These are phyloP conservation scores for Diaporthe sp. DNA, from an alignment of 2,329 filamentous ascomycete species.

Conservation along the genomic window DNA sequence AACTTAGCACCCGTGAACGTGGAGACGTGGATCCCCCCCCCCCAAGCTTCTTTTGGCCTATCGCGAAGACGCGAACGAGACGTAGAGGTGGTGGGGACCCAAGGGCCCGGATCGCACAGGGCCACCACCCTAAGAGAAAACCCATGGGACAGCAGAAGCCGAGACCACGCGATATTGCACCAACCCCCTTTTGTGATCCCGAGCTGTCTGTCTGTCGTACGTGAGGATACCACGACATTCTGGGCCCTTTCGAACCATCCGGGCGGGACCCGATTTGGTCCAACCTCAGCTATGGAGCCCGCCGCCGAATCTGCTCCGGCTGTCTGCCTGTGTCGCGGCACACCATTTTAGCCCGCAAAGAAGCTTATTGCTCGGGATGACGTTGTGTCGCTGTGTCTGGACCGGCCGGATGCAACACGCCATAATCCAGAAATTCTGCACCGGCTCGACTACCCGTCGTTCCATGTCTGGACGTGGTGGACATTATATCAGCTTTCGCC, in stretches of 20 bases:
- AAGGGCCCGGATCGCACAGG: slow-evolving; percentile 1
- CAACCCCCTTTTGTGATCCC: slow-evolving; percentile 14
- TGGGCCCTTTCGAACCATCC: background rate
- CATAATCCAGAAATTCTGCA: slow-evolving; percentile 23
- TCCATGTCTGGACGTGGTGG: background rate
- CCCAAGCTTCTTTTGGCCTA: slow-evolving; percentile 8
- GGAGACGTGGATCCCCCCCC: slow-evolving; percentile 11
- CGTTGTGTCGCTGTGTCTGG: slow-evolving; percentile 12
- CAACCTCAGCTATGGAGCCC: background rate
- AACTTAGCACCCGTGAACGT: slow-evolving; percentile 24
- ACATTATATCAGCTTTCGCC: background rate
- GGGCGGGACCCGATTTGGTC: slow-evolving; percentile 11
- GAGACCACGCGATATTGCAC: slow-evolving; percentile 13
- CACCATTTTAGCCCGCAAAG: slow-evolving; percentile 23
- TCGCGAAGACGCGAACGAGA: background rate
- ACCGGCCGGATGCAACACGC: slow-evolving; percentile 19
- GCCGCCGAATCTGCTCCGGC: slow-evolving; percentile 2
- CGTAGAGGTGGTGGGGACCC: background rate
- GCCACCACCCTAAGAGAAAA: background rate
- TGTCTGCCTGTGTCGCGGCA: slow-evolving; percentile 18
- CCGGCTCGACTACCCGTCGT: background rate
- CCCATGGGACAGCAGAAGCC: background rate
- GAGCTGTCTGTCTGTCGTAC: slow-evolving; percentile 2
- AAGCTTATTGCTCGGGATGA: slow-evolving; percentile 35
- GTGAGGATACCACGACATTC: background rate